Conservation (phyloP, 2,329 filamentous ascomycete genomes). For the Talaromyces sp. region DNA sequence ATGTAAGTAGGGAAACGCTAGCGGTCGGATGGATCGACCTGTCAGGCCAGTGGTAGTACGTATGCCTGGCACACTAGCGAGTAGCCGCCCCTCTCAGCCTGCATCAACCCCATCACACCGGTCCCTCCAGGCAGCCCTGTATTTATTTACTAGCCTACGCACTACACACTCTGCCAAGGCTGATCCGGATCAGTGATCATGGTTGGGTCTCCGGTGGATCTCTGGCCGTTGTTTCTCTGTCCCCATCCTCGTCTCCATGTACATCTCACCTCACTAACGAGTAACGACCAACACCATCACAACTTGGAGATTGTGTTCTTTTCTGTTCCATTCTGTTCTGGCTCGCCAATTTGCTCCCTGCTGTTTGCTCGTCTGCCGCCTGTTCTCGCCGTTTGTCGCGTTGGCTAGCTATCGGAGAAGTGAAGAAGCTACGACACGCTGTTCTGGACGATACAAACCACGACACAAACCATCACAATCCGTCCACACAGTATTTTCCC, state of each 20-base stretch:
- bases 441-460: neutral
- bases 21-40: conserved; percentile 17
- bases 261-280: neutral
- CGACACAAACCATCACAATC: neutral
- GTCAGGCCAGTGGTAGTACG: conserved; percentile 2
- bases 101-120: neutral
- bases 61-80: neutral
- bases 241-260: neutral
- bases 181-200: conserved; percentile 1
- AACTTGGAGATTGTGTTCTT: neutral
- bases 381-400: neutral
- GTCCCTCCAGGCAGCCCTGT: neutral
- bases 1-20: neutral
- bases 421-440: neutral
- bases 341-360: neutral
- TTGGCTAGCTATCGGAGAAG: neutral
- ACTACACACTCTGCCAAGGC: neutral
- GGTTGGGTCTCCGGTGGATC: conserved; percentile 4
- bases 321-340: neutral
- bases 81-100: neutral
- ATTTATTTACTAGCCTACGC: neutral
- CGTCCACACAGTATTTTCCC: neutral
- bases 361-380: neutral
- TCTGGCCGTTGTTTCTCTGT: conserved; percentile 2
- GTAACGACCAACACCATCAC: neutral